Evolutionary conservation across 441 rosid genomes (phyloP).

Genomic region (Populus trichocarpa): DNA sequence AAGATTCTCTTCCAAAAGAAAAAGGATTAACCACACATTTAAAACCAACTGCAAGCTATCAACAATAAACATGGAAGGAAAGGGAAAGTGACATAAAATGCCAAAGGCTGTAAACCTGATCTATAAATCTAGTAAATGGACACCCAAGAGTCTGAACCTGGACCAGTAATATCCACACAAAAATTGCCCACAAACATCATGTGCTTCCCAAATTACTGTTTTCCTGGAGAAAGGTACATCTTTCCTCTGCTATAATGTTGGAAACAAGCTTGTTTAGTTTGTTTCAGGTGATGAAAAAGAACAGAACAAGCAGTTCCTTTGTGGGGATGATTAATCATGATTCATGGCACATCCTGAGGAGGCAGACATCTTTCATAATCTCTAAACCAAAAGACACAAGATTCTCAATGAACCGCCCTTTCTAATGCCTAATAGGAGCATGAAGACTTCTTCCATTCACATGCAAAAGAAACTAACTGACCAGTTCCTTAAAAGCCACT

Average conservation of each 20-base stretch:
- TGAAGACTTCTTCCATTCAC: neutral
- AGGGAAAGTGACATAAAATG: neutral
- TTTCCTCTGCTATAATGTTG: neutral
- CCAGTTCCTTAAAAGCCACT: neutral
- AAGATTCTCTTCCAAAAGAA: slow-evolving; percentile 6
- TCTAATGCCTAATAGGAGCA: neutral
- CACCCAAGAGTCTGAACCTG: neutral
- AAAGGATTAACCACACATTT: neutral
- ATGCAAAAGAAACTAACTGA: neutral
- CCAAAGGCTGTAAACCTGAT: neutral
- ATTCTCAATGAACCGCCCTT: neutral
- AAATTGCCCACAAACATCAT: neutral
- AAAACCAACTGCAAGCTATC: neutral
- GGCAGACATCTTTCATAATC: neutral
- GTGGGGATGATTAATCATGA: neutral
- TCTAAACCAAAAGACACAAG: neutral
- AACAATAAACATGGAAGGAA: neutral
- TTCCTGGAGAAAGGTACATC: neutral
- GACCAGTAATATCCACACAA: neutral
- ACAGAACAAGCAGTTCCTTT: neutral
- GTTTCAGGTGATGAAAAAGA: neutral
- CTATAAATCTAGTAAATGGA: neutral
- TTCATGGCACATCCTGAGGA: neutral
- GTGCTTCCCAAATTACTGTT: neutral
- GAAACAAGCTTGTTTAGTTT: neutral